These are phyloP conservation scores for Astrothelium macrocarpum DNA, from an alignment of 495 filamentous ascomycete genomes.

Conservation along the genomic window DNA sequence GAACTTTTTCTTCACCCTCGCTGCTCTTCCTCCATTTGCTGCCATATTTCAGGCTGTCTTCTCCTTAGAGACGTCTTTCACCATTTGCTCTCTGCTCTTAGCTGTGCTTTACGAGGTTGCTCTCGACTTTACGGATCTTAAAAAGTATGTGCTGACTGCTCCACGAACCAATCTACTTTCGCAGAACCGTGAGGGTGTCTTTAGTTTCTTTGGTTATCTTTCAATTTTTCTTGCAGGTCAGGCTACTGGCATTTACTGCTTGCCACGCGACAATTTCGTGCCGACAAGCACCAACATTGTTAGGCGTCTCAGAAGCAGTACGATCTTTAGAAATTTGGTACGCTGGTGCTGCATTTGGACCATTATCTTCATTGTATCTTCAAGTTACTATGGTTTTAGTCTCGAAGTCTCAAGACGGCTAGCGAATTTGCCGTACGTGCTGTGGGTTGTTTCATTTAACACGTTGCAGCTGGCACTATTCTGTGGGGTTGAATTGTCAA, in stretches of 20 bases:
- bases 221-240: conserved; percentile 91
- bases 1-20: conserved; percentile 99
- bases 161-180: conserved; percentile 67
- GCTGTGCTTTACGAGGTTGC: conserved; percentile 58
- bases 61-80: conserved; percentile 57
- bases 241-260: conserved; percentile 64
- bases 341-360: conserved; percentile 57
- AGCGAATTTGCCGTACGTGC: conserved; percentile 85
- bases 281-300: neutral
- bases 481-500: conserved; percentile 61
- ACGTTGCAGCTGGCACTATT: conserved; percentile 67
- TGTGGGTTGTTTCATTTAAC: conserved; percentile 90
- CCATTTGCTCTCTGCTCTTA: conserved; percentile 57
- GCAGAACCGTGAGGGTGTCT: conserved; percentile 68
- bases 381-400: conserved; percentile 58
- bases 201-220: conserved; percentile 86
- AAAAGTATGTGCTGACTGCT: conserved; percentile 75
- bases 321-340: conserved; percentile 11
- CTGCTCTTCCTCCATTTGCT: conserved; percentile 77
- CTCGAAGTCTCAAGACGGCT: conserved; percentile 76
- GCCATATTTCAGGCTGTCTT: conserved; percentile 68
- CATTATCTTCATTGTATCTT: conserved; percentile 54
- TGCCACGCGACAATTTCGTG: conserved; percentile 44
- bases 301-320: neutral
- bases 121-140: conserved; percentile 68